Percentiles rank a stretch among this genome's conserved stretches.
Conservation (phyloP, 345 rosid species). For the Physaria fendleri region DNA sequence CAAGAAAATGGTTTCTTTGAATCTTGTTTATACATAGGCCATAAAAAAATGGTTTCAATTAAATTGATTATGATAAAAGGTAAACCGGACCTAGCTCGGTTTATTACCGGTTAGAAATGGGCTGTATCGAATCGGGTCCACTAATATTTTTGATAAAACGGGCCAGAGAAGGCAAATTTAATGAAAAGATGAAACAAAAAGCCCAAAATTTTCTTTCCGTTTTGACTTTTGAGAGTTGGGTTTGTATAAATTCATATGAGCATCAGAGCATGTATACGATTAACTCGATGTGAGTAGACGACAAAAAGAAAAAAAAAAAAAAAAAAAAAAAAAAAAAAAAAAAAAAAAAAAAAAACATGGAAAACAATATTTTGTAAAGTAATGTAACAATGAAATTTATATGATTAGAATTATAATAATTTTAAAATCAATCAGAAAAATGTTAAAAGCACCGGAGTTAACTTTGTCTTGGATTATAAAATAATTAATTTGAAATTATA, state of each 20-base stretch:
- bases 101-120: not conserved
- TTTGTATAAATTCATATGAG: not conserved
- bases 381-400: not conserved
- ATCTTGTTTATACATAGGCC: not conserved
- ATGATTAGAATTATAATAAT: not conserved
- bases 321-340: too few species aligned
- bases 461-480: not conserved
- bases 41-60: too few species aligned
- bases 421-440: not conserved
- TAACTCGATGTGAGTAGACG: not conserved
- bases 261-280: not conserved
- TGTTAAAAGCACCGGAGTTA: conserved; percentile 9
- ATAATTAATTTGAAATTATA: not conserved
- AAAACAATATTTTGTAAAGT: not conserved
- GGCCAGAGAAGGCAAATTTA: not conserved
- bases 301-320: too few species aligned
- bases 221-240: not conserved
- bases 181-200: not conserved
- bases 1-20: not conserved
- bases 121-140: not conserved
- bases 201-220: not conserved
- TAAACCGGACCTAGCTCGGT: conserved; percentile 1
- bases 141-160: not conserved
- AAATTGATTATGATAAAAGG: not conserved
- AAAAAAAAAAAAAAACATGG: too few species aligned